These are phyloP conservation scores for Fusarium camptoceras DNA, from an alignment of 2,329 filamentous ascomycete species.

Conservation along the genomic window DNA sequence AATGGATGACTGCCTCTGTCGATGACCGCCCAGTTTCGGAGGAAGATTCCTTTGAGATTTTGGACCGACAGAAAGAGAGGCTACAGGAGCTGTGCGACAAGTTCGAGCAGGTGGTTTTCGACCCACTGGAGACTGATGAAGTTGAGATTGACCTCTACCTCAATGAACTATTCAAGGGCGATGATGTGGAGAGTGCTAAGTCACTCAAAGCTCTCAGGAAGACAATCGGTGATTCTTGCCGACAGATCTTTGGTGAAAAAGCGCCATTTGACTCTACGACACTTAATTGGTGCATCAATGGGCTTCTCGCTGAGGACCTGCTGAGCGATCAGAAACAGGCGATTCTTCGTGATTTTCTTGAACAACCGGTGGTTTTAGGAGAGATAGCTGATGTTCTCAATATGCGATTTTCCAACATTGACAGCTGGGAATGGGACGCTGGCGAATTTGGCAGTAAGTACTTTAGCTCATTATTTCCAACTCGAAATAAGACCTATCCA, in stretches of 20 bases:
- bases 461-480: no score
- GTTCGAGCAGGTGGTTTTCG: neutral
- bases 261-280: neutral
- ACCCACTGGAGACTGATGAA: neutral
- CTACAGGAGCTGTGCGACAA: conserved; percentile 1
- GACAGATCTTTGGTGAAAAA: neutral
- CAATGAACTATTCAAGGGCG: neutral
- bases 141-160: conserved; percentile 5
- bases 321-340: conserved; percentile 8
- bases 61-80: conserved; percentile 1
- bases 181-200: neutral
- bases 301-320: neutral
- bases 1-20: conserved; percentile 3
- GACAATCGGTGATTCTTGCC: neutral
- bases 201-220: neutral
- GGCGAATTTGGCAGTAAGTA: conserved; percentile 1
- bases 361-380: conserved; percentile 1
- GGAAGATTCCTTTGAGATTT: neutral
- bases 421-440: conserved; percentile 7
- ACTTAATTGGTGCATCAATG: conserved; percentile 4
- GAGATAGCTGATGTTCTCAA: neutral
- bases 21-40: neutral
- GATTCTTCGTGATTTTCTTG: conserved; percentile 8
- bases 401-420: conserved; percentile 1
- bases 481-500: neutral